phyloP scores from a whole-genome alignment of 164 flowering plant species.

The Stephania yunnanensis region DNA sequence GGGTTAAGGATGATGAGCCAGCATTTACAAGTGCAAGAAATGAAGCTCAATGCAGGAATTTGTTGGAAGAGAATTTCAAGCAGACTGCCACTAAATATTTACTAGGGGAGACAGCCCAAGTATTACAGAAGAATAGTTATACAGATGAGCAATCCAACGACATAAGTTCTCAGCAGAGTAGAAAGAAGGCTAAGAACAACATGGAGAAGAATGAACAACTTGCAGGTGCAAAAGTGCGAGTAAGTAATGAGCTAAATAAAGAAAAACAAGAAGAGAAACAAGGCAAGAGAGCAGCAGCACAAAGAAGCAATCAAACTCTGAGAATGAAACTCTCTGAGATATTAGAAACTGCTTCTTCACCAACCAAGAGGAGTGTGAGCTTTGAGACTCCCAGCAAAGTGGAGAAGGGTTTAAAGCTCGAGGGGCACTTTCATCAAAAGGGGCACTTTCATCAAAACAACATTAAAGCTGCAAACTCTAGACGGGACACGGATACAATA shows the following conservation, averaged over 20 bases:
- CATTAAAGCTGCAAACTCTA: conserved; percentile 14
- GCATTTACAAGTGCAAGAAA: conserved; percentile 14
- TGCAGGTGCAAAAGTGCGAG: conserved; percentile 29
- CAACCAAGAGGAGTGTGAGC: conserved; percentile 25
- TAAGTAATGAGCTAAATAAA: conserved; percentile 21
- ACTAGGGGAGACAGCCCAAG: conserved; percentile 20
- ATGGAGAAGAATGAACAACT: conserved; percentile 29
- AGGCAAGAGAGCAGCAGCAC: conserved; percentile 19
- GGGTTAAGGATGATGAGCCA: conserved; percentile 24
- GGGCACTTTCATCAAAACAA: conserved; percentile 13
- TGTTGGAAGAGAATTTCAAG: conserved; percentile 14
- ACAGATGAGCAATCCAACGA: conserved; percentile 17
- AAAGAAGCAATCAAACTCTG: conserved; percentile 40
- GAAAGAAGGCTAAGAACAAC: conserved; percentile 19
- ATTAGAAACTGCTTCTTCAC: conserved; percentile 54
- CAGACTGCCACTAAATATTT: conserved; percentile 41
- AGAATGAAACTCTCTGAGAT: conserved; percentile 66
- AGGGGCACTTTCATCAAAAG: conserved; percentile 12
- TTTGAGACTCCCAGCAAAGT: conserved; percentile 23
- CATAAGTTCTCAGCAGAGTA: conserved; percentile 18
- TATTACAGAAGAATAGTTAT: conserved; percentile 14
- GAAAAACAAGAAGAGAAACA: conserved; percentile 19
- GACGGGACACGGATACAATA: conserved; percentile 38
- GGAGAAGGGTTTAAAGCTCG: conserved; percentile 21
- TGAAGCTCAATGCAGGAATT: conserved; percentile 17